Conservation (phyloP, 805 yeast genomes). For the Suhomyces canberraensis region DNA sequence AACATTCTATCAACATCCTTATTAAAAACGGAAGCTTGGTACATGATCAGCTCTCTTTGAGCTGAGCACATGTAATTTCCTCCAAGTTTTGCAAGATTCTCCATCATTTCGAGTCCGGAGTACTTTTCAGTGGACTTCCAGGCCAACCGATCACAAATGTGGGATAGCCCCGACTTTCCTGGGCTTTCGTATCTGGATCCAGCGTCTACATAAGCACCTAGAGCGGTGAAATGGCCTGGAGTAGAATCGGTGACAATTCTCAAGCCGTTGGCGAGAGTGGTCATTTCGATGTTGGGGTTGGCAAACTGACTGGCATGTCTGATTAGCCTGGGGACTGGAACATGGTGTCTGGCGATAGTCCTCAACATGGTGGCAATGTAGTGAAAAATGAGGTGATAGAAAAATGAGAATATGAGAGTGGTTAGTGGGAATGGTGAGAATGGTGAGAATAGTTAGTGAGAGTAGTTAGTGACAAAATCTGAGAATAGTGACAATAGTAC, state of each 20-base stretch:
- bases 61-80: conserved; percentile 94
- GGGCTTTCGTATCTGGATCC: conserved; percentile 81
- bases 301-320: conserved; percentile 3
- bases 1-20: conserved; percentile 79
- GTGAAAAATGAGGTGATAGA: no score
- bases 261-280: conserved; percentile 68
- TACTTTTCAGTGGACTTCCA: conserved; percentile 65
- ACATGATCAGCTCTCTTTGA: conserved; percentile 85
- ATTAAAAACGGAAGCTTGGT: conserved; percentile 93
- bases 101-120: conserved; percentile 68
- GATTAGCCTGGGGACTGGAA: no score
- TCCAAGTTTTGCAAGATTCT: conserved; percentile 73
- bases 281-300: conserved; percentile 22
- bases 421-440: no score
- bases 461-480: no score
- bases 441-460: no score
- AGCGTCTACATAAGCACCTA: conserved; percentile 86
- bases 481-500: no score
- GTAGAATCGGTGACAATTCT: conserved; percentile 79
- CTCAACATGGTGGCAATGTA: no score
- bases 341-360: no score
- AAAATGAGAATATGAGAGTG: no score
- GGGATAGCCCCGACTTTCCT: conserved; percentile 67
- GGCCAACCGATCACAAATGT: conserved; percentile 81
- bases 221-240: conserved; percentile 87